Conservation (phyloP, 768 basidiomycete genomes). For the Mycena amicta region DNA sequence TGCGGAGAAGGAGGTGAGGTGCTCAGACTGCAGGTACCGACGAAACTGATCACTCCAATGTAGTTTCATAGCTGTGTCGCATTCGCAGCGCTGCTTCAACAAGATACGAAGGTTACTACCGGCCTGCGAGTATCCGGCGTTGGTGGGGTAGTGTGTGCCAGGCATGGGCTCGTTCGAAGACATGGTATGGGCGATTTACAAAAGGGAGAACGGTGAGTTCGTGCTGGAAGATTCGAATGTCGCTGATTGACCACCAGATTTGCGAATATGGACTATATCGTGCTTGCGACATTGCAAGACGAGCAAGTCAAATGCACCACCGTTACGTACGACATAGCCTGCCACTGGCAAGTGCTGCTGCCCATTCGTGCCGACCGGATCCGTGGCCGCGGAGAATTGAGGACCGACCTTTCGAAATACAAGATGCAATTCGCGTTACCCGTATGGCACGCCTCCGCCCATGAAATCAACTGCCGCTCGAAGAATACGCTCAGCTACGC, state of each 20-base stretch:
- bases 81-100: background rate
- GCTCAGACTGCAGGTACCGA: background rate
- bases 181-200: background rate
- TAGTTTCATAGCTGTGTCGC: background rate
- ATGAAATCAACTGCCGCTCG: background rate
- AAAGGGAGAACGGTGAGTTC: background rate
- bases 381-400: background rate
- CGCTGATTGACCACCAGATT: background rate
- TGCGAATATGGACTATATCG: background rate
- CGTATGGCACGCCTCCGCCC: background rate
- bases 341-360: background rate
- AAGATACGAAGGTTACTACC: background rate
- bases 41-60: background rate
- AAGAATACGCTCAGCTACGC: background rate
- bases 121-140: background rate
- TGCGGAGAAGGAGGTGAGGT: background rate
- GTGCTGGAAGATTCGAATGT: background rate
- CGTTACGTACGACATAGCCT: background rate
- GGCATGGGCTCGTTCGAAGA: background rate
- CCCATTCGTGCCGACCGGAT: background rate
- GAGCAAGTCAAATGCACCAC: background rate
- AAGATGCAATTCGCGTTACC: background rate
- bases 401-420: background rate
- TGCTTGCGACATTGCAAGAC: background rate
- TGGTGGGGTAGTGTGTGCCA: background rate